phyloP scores from a whole-genome alignment of 2,329 filamentous ascomycete species.

The Dactylonectria macrodidyma region DNA sequence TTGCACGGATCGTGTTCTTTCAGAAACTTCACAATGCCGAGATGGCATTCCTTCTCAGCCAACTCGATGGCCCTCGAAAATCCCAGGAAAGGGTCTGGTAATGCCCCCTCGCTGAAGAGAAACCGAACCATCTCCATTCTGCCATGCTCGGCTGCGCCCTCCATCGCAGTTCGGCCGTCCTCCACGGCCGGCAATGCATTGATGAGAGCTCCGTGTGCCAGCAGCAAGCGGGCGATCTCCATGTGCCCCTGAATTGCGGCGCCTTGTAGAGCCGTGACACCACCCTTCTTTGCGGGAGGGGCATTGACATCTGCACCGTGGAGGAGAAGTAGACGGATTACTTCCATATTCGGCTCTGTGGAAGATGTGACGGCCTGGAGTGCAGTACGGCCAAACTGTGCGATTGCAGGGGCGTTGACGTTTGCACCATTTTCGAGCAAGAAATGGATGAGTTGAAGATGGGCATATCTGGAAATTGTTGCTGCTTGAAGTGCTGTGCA shows the following conservation, averaged over 20 bases:
- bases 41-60: constrained; percentile 9
- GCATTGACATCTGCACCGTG: constrained; percentile 4
- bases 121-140: constrained; percentile 21
- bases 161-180: constrained; percentile 15
- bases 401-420: background rate
- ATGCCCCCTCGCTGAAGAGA: constrained; percentile 13
- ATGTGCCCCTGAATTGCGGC: constrained; percentile 16
- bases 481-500: background rate
- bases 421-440: background rate
- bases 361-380: background rate
- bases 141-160: constrained; percentile 24
- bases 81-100: background rate
- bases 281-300: background rate
- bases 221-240: background rate
- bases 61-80: constrained; percentile 4
- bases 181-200: background rate
- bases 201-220: background rate
- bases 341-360: background rate
- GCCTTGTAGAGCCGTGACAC: constrained; percentile 19
- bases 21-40: background rate
- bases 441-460: no score
- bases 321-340: background rate
- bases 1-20: background rate
- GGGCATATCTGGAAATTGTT: no score
- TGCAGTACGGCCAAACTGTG: background rate